Base-by-base conservation (phyloP, 169 alveolate genomes). In the Plasmodium gaboni region DNA sequence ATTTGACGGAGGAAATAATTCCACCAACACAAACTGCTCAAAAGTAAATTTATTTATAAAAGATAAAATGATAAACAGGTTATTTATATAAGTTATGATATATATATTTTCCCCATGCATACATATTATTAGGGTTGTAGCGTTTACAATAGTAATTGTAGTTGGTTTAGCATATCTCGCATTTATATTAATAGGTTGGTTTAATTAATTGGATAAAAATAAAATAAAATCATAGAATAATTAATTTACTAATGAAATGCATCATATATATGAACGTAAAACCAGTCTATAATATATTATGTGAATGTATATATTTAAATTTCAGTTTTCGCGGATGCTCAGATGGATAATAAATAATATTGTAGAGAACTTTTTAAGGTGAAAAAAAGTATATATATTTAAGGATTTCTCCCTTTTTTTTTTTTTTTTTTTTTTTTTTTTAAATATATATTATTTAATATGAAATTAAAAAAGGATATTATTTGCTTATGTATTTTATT, bases 1-100 rank as follows among this genome's bases (percentile, higher is more conserved):
- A 65, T 51, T 48, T 80, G 4, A 65, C 90, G 59, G 80, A 57
- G 28, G 90, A 80, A 68, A 80, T 80, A 28, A 80, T 80, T 6
- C 73, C 90, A 50, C 83, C 90, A 7, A 80, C 90, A 13, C 90
- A 80, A 80, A 80, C 90, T 38, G 51, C 90, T 32, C 90, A 80
- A 50, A 80, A 68, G 90, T 80, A 80, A 38, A 38, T 5, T 38
- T 38, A 38, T 38, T 38, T 38, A 38, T 38, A 38, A 5, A 38
- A 38, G 0, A 38, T 38, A 38, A 38, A 38, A 38, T 38, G 10
- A 38, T 38, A 38, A 7, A 38, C 46, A 38, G 8, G 9, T 38
- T 1, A 38, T 38, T 38, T 38, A 0, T 6, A 38, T 38, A 38
- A 38, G 10, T 7, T 9, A 5, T 38, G 7, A 38, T 38, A 38